Percentiles rank a stretch among this genome's conserved stretches.
phyloP scores from a whole-genome alignment of 2,329 filamentous ascomycete species.

The Stachybotrys elegans region DNA sequence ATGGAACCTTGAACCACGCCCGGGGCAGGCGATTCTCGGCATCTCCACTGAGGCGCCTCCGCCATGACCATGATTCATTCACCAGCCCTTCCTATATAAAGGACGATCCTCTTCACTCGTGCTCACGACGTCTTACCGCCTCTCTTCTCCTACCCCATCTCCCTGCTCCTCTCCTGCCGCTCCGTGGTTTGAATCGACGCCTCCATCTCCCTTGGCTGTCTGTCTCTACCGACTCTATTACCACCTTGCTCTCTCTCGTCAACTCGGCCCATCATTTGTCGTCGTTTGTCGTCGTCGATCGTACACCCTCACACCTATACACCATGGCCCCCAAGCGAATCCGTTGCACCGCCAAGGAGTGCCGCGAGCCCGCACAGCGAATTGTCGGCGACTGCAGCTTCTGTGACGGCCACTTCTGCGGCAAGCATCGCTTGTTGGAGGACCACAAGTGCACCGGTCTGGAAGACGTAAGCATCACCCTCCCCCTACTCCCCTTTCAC shows the following conservation, averaged over 20 bases:
- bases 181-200: too few species aligned
- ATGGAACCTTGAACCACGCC: background rate
- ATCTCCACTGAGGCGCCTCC: constrained; percentile 2
- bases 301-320: constrained; percentile 10
- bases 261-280: constrained; percentile 5
- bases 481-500: background rate
- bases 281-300: too few species aligned
- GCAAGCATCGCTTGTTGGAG: constrained; percentile 89
- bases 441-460: constrained; percentile 89
- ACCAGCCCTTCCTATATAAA: background rate
- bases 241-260: constrained; percentile 8
- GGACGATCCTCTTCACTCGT: background rate
- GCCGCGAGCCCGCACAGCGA: constrained; percentile 80
- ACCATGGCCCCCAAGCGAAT: constrained; percentile 69
- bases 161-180: constrained; percentile 8
- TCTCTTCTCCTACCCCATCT: background rate
- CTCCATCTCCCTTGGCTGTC: too few species aligned
- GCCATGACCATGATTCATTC: constrained; percentile 5
- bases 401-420: constrained; percentile 90
- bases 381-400: constrained; percentile 97
- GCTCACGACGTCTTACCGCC: constrained; percentile 6
- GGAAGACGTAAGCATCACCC: constrained; percentile 63
- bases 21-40: background rate
- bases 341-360: constrained; percentile 84
- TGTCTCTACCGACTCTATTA: too few species aligned